These are phyloP conservation scores for Solanum chilense DNA, from an alignment of 257 asterid species.

Conservation along the genomic window DNA sequence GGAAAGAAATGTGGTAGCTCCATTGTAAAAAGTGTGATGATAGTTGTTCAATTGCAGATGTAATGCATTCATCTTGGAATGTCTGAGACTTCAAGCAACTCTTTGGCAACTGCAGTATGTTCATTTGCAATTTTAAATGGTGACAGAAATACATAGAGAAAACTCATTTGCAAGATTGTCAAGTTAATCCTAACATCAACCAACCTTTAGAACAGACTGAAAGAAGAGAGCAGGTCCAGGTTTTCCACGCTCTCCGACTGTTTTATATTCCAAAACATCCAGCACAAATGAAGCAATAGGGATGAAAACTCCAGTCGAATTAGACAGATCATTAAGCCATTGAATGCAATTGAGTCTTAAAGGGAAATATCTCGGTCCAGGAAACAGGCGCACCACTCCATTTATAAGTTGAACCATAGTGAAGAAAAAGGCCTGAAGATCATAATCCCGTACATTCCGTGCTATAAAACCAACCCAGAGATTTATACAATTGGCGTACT, in stretches of 20 bases:
- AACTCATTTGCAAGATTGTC: background rate
- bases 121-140: conserved; percentile 4
- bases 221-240: conserved; percentile 26
- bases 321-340: conserved; percentile 77
- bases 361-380: conserved; percentile 92
- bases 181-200: conserved; percentile 9
- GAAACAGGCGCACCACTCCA: conserved; percentile 63
- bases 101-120: conserved; percentile 64
- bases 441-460: conserved; percentile 42
- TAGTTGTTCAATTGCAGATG: conserved; percentile 57
- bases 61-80: conserved; percentile 75
- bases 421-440: conserved; percentile 50
- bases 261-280: conserved; percentile 70
- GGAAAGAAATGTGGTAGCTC: conserved; percentile 84
- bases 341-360: conserved; percentile 71
- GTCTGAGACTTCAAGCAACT: conserved; percentile 49
- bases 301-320: conserved; percentile 56
- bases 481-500: conserved; percentile 67
- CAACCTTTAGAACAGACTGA: conserved; percentile 58
- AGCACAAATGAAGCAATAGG: conserved; percentile 69
- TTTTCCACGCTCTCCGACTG: conserved; percentile 58
- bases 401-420: conserved; percentile 51
- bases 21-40: conserved; percentile 71
- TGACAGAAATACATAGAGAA: background rate
- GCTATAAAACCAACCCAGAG: conserved; percentile 80